Base-by-base conservation (phyloP, 345 rosid species). In the Brassica juncea region DNA sequence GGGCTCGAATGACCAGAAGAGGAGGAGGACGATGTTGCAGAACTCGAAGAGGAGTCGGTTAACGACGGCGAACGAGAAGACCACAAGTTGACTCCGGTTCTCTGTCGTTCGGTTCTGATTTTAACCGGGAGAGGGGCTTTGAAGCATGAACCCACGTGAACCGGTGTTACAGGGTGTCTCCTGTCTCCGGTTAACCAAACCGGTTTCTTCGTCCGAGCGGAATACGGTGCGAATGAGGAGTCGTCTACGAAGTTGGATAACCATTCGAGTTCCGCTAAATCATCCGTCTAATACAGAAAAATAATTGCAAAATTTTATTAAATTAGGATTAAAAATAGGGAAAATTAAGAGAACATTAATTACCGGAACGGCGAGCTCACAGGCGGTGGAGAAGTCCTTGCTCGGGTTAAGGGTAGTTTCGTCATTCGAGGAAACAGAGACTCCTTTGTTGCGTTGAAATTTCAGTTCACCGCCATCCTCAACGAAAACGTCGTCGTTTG, bases 171-270 rank as follows among this genome's bases (percentile, higher is more conserved):
- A 61, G 82, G 81, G 21, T 77, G 84, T 7, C 72, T 68, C 19
- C 60, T 68, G 70, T 60, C 71, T 1, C 66, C 78, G 35, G 71
- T 73, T 34, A 61, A 72, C 61, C 63, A 64, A 54, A 70, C 73
- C 10, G 87, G 82, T 71, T 80, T 82, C 61, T 61, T 80, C 70
- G 83, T 77, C 2, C 74, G 86, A 82, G 37, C 66, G 0, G 49
- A 73, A 6, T 25, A 62, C 66, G 95, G 9, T 35, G 42, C 0
- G 42, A 35, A 19, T 19, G 19, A 35, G 42, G 42, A 92, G 69
- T 94, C 97, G 27, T 94, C 99, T 4, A 95, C 99, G 64, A 95
- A 90, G 81, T 87, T 89, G 3, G 98, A 93, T 71, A 95, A 66
- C 99, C 98, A 94, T 66, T 92, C 97, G 8, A 91, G 90, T 66